Base-by-base conservation (phyloP, 1,139 yeast species). In the Geotrichum siamense region DNA sequence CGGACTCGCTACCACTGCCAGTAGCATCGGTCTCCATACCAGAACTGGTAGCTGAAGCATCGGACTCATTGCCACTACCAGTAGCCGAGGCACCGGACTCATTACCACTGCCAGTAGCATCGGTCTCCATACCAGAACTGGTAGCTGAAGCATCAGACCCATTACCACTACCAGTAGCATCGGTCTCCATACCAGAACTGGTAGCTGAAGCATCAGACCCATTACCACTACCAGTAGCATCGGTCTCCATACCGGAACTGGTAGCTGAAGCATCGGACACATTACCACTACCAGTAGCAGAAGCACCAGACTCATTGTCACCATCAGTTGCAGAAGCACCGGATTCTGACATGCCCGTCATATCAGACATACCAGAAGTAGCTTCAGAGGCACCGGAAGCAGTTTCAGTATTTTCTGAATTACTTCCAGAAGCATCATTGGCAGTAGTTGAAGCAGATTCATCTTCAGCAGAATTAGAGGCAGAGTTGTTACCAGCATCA, bases 21-120 rank as follows among this genome's bases (percentile, higher is more conserved):
- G 45, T 36, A 41, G 31, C 46, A 33, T 23, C 45, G 9, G 51
- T 27, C 19, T 32, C 38, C 10, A 36, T 21, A 22, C 33, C 25
- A 12, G 47, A 12, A 26, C 27, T 35, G 15, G 41, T n/a, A 15
- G 25, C 45, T 15, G 47, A 26, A 16, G 39, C 46, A 13, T 21
- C 42, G 21, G 36, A 19, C 6, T 25, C 44, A 13, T 28, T 40
- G 22, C 27, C 47, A 9, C 42, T 22, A 13, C 25, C 47, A 25
- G 38, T 16, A 8, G 29, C 49, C 10, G 17, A 44, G 16, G 39
- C n/a, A n/a, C 23, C 47, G 6, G 31, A n/a, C 19, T 31, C 15
- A 22, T 36, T 40, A 15, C 33, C 23, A 27, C 19, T 22, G 9
- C 33, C 20, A 22, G 34, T 34, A 26, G 41, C 28, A 19, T 35